Conservation (phyloP, 306 rosid species). For the Lupinus albus region DNA sequence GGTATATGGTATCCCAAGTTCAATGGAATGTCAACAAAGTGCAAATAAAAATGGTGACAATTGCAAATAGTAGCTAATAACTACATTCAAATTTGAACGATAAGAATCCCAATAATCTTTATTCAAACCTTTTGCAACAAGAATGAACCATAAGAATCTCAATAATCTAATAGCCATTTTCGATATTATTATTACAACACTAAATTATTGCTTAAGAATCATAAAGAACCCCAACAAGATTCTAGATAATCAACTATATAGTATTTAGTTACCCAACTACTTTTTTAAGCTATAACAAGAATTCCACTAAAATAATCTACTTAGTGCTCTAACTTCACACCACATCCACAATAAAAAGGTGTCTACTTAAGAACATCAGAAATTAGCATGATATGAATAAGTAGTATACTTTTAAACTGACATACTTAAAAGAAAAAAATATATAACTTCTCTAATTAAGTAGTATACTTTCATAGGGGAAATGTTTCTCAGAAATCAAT, state of each 20-base stretch:
- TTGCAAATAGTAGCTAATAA: conserved; percentile 13
- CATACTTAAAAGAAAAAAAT: background rate
- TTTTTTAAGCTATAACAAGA: conserved; percentile 34
- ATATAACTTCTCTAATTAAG: no score
- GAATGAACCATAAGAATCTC: conserved; percentile 18
- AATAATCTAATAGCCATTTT: conserved; percentile 13
- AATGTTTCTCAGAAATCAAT: no score
- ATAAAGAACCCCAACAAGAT: conserved; percentile 35
- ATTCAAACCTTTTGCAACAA: background rate
- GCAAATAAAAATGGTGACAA: background rate
- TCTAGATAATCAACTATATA: conserved; percentile 35
- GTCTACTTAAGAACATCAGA: conserved; percentile 5
- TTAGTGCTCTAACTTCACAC: background rate
- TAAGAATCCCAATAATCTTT: conserved; percentile 13
- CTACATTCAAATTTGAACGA: conserved; percentile 24
- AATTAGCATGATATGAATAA: background rate
- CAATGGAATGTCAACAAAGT: background rate
- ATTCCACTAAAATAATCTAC: conserved; percentile 29
- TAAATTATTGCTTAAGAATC: conserved; percentile 8
- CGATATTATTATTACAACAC: background rate
- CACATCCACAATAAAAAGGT: conserved; percentile 10
- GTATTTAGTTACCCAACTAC: conserved; percentile 48
- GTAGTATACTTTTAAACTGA: background rate
- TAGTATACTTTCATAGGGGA: no score
- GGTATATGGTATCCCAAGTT: no score